phyloP scores from a whole-genome alignment of 2,329 filamentous ascomycete species.

The Diplodia seriata region DNA sequence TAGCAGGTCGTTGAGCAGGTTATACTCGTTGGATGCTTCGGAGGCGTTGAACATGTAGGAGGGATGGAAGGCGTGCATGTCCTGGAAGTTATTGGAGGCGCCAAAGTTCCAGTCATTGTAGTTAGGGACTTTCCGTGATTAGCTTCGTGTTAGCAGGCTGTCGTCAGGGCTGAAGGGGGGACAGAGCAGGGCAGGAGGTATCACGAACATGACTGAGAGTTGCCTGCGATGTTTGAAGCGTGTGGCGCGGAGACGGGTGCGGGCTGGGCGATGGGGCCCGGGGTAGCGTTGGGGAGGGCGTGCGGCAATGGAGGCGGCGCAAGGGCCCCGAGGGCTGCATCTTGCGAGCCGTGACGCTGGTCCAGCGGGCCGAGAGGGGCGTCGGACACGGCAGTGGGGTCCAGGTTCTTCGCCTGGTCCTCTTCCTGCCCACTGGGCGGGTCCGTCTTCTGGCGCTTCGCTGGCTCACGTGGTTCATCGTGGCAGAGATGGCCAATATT shows the following conservation, averaged over 20 bases:
- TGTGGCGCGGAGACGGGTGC: slow-evolving; percentile 72
- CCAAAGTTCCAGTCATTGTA: slow-evolving; percentile 81
- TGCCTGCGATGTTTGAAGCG: slow-evolving; percentile 66
- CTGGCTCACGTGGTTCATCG: slow-evolving; percentile 88
- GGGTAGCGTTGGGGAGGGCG: slow-evolving; percentile 52
- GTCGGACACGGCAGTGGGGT: slow-evolving; percentile 42
- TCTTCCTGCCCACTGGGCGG: slow-evolving; percentile 47
- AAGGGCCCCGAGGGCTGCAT: slow-evolving; percentile 48
- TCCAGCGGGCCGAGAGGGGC: slow-evolving; percentile 36
- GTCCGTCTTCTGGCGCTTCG: slow-evolving; percentile 77
- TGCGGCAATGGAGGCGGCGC: slow-evolving; percentile 46
- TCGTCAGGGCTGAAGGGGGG: slow-evolving; percentile 38
- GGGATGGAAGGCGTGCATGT: slow-evolving; percentile 92
- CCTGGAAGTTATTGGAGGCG: slow-evolving; percentile 83
- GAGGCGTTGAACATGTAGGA: slow-evolving; percentile 95
- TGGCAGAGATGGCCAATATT: slow-evolving; percentile 99
- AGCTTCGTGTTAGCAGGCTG: slow-evolving; percentile 37
- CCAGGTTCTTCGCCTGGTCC: slow-evolving; percentile 39
- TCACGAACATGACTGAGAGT: slow-evolving; percentile 76
- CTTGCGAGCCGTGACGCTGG: slow-evolving; percentile 42
- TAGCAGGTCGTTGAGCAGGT: slow-evolving; percentile 94
- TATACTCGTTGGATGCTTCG: slow-evolving; percentile 96
- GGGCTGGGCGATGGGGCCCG: slow-evolving; percentile 71
- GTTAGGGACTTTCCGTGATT: slow-evolving; percentile 66
- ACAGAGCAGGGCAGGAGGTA: slow-evolving; percentile 40